Percentiles rank a stretch among this genome's conserved stretches.
phyloP scores from a whole-genome alignment of 345 rosid genomes.

The Arabidopsis thaliana region TAIR10.1 NC_003076.8:23055001-23055500 shows the following conservation, averaged over 20 bases:
- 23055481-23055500: not conserved
- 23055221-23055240: constrained; percentile 11
- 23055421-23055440: not conserved
- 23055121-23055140: constrained; percentile 33
- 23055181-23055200: constrained; percentile 23
- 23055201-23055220: constrained; percentile 11
- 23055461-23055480: not conserved
- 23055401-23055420: constrained; percentile 9
- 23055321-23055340: constrained; percentile 19
- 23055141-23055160: not conserved
- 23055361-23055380: constrained; percentile 11
- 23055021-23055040: no score
- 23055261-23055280: constrained; percentile 2
- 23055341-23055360: constrained; percentile 18
- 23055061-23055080: not conserved
- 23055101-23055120: constrained; percentile 24
- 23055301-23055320: constrained; percentile 20
- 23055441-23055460: not conserved
- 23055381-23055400: constrained; percentile 16
- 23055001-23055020: no score
- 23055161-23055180: not conserved
- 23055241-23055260: constrained; percentile 37
- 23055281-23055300: constrained; percentile 26
- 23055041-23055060: not conserved
- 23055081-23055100: not conserved